Conservation (phyloP, 208 protist genomes). For the Trypanosoma platydactyli region DNA sequence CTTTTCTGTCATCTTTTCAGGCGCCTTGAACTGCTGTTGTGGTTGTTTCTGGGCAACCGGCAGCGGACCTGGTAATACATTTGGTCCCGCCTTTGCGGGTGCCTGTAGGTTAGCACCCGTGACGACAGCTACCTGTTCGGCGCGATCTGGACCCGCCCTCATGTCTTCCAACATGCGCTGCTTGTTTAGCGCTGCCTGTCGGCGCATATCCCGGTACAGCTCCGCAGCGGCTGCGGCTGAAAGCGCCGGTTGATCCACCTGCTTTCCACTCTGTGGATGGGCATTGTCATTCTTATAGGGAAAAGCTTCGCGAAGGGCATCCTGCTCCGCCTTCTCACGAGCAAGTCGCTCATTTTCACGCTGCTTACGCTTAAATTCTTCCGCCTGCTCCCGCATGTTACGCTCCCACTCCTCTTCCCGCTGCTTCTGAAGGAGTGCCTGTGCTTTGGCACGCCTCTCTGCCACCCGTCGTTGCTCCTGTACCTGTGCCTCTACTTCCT, state of each 20-base stretch:
- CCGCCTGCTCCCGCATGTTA: conserved; percentile 56
- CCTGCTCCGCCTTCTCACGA: conserved; percentile 23
- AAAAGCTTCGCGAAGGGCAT: conserved; percentile 16
- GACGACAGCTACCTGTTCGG: background rate
- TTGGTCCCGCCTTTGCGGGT: no score
- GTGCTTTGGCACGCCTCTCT: conserved; percentile 46
- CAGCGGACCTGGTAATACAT: no score
- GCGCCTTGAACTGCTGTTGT: conserved; percentile 39
- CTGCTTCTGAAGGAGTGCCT: conserved; percentile 44
- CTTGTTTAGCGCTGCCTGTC: conserved; percentile 79
- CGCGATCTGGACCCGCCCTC: conserved; percentile 3
- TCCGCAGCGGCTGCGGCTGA: conserved; percentile 31
- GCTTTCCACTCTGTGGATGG: conserved; percentile 16
- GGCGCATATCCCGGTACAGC: conserved; percentile 78
- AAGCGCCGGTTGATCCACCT: conserved; percentile 9
- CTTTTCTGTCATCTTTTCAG: conserved; percentile 46
- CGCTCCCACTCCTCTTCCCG: conserved; percentile 80
- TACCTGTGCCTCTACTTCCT: conserved; percentile 63
- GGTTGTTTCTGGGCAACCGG: background rate
- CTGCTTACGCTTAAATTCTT: conserved; percentile 31
- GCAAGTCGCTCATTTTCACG: conserved; percentile 30
- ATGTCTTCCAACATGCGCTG: conserved; percentile 54
- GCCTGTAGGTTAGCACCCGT: no score
- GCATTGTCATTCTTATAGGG: conserved; percentile 21
- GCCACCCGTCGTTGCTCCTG: conserved; percentile 61